These are phyloP conservation scores for Chaetomiaceae sp. DNA, from an alignment of 2,329 filamentous ascomycete genomes.

Conservation along the genomic window DNA sequence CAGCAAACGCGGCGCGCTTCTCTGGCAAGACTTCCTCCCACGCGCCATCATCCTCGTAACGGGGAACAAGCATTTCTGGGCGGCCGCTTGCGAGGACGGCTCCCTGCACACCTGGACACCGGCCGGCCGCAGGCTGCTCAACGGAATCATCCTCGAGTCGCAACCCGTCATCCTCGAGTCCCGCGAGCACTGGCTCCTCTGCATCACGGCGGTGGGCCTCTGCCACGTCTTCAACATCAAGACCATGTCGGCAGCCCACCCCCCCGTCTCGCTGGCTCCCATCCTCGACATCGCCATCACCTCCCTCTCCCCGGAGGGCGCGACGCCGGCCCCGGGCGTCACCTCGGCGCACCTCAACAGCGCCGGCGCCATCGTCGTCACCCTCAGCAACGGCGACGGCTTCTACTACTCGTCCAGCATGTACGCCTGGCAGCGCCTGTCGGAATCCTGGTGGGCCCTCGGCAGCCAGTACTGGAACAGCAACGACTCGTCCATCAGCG, in stretches of 20 bases:
- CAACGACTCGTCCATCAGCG: conserved; percentile 81
- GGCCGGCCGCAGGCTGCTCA: conserved; percentile 79
- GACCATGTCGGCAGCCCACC: conserved; percentile 76
- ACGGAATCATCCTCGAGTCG: conserved; percentile 79
- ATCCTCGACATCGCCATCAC: conserved; percentile 82
- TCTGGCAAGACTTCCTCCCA: conserved; percentile 95
- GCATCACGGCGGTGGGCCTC: conserved; percentile 81
- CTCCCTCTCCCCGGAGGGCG: conserved; percentile 67
- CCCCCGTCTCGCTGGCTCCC: conserved; percentile 82
- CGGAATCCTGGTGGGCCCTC: conserved; percentile 96
- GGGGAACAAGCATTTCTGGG: conserved; percentile 87
- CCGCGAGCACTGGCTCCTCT: conserved; percentile 82
- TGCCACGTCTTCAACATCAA: conserved; percentile 93
- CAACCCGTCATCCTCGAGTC: conserved; percentile 93
- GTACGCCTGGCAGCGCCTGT: conserved; percentile 92
- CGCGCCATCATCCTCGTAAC: conserved; percentile 83
- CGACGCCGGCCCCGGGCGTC: conserved; percentile 74
- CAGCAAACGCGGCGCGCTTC: conserved; percentile 68
- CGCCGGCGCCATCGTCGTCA: conserved; percentile 79
- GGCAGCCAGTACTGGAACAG: conserved; percentile 99
- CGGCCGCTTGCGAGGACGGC: conserved; percentile 88
- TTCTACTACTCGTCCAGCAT: conserved; percentile 83
- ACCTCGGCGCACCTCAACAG: conserved; percentile 91
- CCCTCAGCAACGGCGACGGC: conserved; percentile 88
- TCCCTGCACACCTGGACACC: conserved; percentile 88